A percentile compares a stretch with the other conserved stretches of the same genome.
Conservation (phyloP, 345 rosid species). For the Eucalyptus regnans region DNA sequence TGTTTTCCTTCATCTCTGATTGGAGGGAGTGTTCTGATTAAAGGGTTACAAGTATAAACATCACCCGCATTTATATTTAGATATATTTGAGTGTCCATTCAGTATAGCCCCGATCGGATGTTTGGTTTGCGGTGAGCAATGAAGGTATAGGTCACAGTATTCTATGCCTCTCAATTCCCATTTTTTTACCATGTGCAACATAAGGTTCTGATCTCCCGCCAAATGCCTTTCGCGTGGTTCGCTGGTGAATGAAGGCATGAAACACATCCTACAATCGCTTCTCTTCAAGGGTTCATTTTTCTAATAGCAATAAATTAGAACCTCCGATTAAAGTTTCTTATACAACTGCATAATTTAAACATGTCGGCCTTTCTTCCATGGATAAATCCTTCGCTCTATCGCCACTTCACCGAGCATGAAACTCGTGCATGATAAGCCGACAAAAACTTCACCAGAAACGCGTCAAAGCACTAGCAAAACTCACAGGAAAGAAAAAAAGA, state of each 20-base stretch:
- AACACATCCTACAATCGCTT: neutral
- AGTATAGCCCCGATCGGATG: accelerated
- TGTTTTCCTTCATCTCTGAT: neutral
- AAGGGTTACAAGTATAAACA: neutral
- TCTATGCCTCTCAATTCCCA: neutral
- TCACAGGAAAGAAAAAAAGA: neutral
- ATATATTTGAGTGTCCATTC: neutral
- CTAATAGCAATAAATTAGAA: neutral
- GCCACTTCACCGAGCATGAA: neutral
- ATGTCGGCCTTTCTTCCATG: neutral
- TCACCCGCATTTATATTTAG: neutral
- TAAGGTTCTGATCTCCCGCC: neutral
- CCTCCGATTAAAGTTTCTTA: neutral
- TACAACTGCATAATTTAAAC: neutral
- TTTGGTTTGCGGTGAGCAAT: neutral
- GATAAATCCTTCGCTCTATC: neutral
- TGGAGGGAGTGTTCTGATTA: neutral
- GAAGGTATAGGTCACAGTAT: neutral
- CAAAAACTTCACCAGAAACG: neutral
- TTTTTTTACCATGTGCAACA: neutral
- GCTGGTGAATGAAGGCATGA: neutral
- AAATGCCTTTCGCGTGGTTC: neutral
- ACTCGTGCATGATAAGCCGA: neutral
- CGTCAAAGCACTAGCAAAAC: neutral
- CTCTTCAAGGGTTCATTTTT: neutral